Base-by-base conservation (phyloP, 2,329 filamentous ascomycete species). In the Aspergillus arachidicola region DNA sequence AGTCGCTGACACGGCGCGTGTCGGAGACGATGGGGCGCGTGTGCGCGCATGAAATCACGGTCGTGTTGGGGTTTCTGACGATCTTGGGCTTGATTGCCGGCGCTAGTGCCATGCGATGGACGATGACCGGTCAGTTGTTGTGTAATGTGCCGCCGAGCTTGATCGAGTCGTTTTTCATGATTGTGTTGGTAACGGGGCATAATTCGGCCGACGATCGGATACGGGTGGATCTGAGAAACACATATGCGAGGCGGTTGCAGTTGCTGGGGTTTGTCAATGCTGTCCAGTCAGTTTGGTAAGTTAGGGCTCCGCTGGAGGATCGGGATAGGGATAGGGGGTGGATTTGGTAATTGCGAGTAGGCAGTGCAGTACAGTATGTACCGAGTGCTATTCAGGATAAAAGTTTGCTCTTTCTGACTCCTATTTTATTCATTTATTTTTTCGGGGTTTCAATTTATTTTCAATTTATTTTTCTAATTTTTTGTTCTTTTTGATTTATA, bases 141-240 rank as follows among this genome's bases (percentile, higher is more conserved):
- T 75, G 69, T 64, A 76, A 76, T 64, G 70, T 75, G 12, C 73
- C 73, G 11, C 73, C 73, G 7, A 76, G 72, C 59, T 66, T 76
- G 30, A 71, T 76, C 50, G 73, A 75, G 57, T 66, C 68, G 2
- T 76, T 74, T 70, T 65, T 75, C 50, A 74, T 71, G 68, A 64
- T 75, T 45, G 64, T 74, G 43, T 61, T 75, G 10, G 66, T 75
- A 34, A 69, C 72, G 6, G 71, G 71, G 10, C 71, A 76, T 57
- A 75, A 74, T 46, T 59, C 68, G 41, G 64, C 63, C 28, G 70
- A 74, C 34, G 64, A 58, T 32, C 64, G 58, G 55, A 67, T 64
- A 54, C 64, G 67, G 23, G 54, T 62, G 36, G 63, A 68, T 16
- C 64, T 72, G 26, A 51, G 67, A 45, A 63, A 63, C 41, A 64